These are phyloP conservation scores for Baorangia bicolor DNA, from an alignment of 768 basidiomycete genomes.

Conservation along the genomic window DNA sequence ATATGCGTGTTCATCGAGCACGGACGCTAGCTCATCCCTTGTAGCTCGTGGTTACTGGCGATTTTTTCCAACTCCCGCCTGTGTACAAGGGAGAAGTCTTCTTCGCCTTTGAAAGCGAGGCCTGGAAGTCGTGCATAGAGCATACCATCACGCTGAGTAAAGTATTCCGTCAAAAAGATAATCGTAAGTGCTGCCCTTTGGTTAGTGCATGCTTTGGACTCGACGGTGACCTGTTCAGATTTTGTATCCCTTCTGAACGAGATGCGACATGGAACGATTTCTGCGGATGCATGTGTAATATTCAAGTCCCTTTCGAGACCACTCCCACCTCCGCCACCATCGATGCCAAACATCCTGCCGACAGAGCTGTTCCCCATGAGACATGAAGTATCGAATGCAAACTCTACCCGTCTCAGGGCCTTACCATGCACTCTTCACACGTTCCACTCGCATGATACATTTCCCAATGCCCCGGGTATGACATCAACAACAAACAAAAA, in stretches of 20 bases:
- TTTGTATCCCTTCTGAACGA: slow-evolving; percentile 77
- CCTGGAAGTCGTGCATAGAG: slow-evolving; percentile 44
- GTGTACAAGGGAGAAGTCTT: slow-evolving; percentile 46
- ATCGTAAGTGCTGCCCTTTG: slow-evolving; percentile 40
- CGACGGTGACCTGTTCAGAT: slow-evolving; percentile 37
- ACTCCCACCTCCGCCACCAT: slow-evolving; percentile 22
- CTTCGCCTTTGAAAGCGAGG: slow-evolving; percentile 66
- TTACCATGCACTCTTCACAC: slow-evolving; percentile 42
- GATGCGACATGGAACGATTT: slow-evolving; percentile 62
- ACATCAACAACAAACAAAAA: slow-evolving; percentile 1
- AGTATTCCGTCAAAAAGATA: slow-evolving; percentile 76
- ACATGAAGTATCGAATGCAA: slow-evolving; percentile 66
- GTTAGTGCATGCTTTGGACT: neutral
- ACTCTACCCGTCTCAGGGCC: slow-evolving; percentile 49
- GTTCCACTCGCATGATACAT: slow-evolving; percentile 55
- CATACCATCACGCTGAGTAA: slow-evolving; percentile 64
- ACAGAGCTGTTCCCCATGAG: slow-evolving; percentile 65
- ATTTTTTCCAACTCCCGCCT: slow-evolving; percentile 61
- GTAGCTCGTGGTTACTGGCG: slow-evolving; percentile 53
- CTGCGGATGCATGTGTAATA: slow-evolving; percentile 41
- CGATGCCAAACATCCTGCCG: slow-evolving; percentile 38
- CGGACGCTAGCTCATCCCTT: neutral
- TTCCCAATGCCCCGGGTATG: slow-evolving; percentile 11
- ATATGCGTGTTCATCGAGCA: neutral
- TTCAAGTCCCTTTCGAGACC: slow-evolving; percentile 47